Conservation (phyloP, 176 grass and related monocot species). For the Hsuehochloa calcarea region DNA sequence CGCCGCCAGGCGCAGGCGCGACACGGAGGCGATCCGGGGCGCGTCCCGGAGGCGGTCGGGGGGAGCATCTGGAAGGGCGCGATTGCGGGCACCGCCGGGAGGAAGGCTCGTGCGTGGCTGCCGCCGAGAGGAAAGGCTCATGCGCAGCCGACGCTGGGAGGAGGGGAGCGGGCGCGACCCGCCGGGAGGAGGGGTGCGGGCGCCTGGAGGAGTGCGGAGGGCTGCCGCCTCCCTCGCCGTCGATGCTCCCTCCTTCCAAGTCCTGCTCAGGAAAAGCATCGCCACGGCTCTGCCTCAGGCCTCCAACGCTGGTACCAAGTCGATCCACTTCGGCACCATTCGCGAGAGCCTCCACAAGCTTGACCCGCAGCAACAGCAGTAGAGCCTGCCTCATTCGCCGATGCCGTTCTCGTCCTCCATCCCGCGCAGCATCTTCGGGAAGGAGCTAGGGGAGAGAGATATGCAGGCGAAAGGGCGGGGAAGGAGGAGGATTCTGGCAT, state of each 20-base stretch:
- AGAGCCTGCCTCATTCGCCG: neutral
- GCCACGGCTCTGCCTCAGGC: neutral
- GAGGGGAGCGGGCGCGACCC: too few relatives aligned
- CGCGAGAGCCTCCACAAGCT: conserved; percentile 5
- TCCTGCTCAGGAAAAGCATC: conserved; percentile 31
- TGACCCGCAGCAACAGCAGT: neutral
- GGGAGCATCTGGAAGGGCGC: too few relatives aligned
- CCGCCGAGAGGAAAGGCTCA: too few relatives aligned
- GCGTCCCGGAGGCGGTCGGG: too few relatives aligned
- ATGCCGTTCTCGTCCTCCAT: neutral
- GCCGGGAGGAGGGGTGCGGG: too few relatives aligned
- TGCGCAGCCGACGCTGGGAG: too few relatives aligned
- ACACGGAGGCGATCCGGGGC: too few relatives aligned
- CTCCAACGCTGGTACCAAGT: neutral
- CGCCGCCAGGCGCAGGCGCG: too few relatives aligned
- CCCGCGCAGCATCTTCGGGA: neutral
- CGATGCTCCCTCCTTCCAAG: conserved; percentile 32
- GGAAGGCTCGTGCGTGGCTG: too few relatives aligned
- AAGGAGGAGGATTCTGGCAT: conserved; percentile 3
- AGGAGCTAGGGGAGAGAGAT: conserved; percentile 17
- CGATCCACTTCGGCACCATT: neutral
- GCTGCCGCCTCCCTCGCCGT: conserved; percentile 11
- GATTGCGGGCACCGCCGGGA: too few relatives aligned
- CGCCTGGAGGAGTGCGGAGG: too few relatives aligned
- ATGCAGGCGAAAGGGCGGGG: neutral